phyloP scores from a whole-genome alignment of 1,284 basidiomycete species.

The Omphalotus olearius region DNA sequence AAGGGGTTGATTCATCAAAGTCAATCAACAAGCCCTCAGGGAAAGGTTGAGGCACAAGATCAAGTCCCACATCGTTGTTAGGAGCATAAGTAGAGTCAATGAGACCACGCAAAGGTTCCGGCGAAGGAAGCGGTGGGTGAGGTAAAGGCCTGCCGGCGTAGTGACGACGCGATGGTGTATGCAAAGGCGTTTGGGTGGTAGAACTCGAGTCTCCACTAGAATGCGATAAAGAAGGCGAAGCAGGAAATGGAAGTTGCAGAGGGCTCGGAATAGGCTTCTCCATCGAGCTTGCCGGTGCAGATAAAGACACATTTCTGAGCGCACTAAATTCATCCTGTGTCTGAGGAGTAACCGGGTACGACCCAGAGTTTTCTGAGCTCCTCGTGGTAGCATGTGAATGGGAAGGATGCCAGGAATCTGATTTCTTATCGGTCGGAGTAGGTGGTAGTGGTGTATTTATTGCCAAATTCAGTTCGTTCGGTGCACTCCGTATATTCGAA shows the following conservation, averaged over 20 bases:
- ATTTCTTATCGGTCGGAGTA: slow-evolving; percentile 11
- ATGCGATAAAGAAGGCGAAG: not conserved
- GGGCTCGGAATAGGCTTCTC: slow-evolving; percentile 7
- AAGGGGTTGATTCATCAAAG: slow-evolving; percentile 27
- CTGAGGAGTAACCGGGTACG: no score
- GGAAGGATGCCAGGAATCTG: no score
- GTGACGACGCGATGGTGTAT: slow-evolving; percentile 21
- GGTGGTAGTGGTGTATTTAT: slow-evolving; percentile 16
- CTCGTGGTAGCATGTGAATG: no score
- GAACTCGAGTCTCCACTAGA: not conserved
- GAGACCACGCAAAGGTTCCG: slow-evolving; percentile 18
- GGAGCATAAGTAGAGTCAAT: slow-evolving; percentile 31
- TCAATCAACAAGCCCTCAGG: slow-evolving; percentile 45
- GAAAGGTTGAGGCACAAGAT: slow-evolving; percentile 21
- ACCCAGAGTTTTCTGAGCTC: no score
- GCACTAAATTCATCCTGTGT: no score
- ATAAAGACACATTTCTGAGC: not conserved
- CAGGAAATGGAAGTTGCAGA: slow-evolving; percentile 10
- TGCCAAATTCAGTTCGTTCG: slow-evolving; percentile 8
- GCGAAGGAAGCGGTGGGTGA: slow-evolving; percentile 23
- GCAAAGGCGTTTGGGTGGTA: not conserved
- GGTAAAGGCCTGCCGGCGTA: slow-evolving; percentile 39
- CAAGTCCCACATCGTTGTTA: slow-evolving; percentile 12
- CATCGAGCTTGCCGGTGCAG: not conserved
- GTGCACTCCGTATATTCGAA: slow-evolving; percentile 2